Evolutionary conservation across 2,329 filamentous ascomycete species (phyloP).

Genomic region (Xylaria arbuscula): DNA sequence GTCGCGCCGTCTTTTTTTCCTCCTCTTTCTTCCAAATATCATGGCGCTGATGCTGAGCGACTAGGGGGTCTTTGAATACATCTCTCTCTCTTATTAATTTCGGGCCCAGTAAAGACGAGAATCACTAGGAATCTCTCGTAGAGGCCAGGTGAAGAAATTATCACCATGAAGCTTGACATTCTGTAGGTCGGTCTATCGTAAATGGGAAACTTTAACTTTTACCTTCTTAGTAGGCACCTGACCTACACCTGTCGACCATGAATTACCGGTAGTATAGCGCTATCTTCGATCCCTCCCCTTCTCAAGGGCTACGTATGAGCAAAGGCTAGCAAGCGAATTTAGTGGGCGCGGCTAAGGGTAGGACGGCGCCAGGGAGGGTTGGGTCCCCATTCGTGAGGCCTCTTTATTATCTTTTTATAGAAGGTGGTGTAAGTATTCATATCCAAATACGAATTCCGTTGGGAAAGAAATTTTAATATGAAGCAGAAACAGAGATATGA

Average conservation of each 20-base stretch:
- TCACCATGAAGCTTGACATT: no score
- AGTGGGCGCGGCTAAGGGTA: slow-evolving; percentile 20
- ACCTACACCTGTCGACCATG: not conserved
- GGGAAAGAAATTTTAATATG: not conserved
- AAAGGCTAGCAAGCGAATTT: slow-evolving; percentile 13
- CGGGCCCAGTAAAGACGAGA: no score
- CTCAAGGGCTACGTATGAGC: not conserved
- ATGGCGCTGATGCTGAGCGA: no score
- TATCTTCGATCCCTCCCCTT: no score
- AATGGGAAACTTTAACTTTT: not conserved
- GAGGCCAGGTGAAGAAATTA: no score
- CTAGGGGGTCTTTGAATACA: no score
- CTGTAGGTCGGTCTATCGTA: no score
- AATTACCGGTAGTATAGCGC: not conserved
- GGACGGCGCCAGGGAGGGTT: slow-evolving; percentile 22
- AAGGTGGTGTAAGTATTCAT: slow-evolving; percentile 20
- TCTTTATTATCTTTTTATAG: slow-evolving; percentile 32
- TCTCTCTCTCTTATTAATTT: no score
- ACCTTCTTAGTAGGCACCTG: no score
- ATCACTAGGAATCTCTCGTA: no score
- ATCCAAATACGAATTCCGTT: slow-evolving; percentile 25
- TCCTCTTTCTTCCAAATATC: no score
- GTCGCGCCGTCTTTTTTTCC: no score
- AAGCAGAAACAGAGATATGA: not conserved
- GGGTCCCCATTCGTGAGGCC: slow-evolving; percentile 29